Evolutionary conservation across 371 early-diverging fungal genomes (phyloP), one percentile per base, ranked within the genome.

Genomic region (Synchytrium microbalum): DNA sequence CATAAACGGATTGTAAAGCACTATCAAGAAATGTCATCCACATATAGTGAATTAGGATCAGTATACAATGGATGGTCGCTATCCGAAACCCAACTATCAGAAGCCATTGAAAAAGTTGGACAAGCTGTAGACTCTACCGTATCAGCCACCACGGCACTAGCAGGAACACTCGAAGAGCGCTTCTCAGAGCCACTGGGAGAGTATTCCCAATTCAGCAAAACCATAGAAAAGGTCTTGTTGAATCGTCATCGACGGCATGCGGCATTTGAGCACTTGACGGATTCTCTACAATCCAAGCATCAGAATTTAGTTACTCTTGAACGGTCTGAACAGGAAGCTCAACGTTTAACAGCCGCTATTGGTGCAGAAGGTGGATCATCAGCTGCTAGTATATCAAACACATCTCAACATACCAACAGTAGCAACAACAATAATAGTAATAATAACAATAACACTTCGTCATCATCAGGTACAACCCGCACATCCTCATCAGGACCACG

Each of bases 31-130:
- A 66, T 90, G 27, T 83, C 91, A 0, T 75, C 78, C 30, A 88
- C 90, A 64, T 89, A 89, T 68, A 81, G 91, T 14, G 95, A 95
- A 64, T 79, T 96, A n/a, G 96, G 96, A 0, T 92, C 92, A 3
- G 79, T 86, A 0, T 92, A 93, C 72, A 96, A 96, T 66, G 93
- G 89, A 26, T 93, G 95, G 74, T 94, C 95, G 61, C 81, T 96
- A 58, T 84, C 84, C 63, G 96, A 95, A 62, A 68, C 71, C 33
- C 83, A 66, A 14, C 75, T 95, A 14, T 84, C 92, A 2, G 85
- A 83, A 33, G 91, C 89, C 0, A 88, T 95, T 63, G 96, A 95
- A 71, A 84, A 86, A 64, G 77, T 91, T 46, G 98, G 96, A 0
- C 90, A 91, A 69, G 93, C 95, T 3, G 84, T 92, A 0, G 96